These are phyloP conservation scores for Trypanosoma congolense DNA, from an alignment of 208 protist genomes.

Conservation along the genomic window DNA sequence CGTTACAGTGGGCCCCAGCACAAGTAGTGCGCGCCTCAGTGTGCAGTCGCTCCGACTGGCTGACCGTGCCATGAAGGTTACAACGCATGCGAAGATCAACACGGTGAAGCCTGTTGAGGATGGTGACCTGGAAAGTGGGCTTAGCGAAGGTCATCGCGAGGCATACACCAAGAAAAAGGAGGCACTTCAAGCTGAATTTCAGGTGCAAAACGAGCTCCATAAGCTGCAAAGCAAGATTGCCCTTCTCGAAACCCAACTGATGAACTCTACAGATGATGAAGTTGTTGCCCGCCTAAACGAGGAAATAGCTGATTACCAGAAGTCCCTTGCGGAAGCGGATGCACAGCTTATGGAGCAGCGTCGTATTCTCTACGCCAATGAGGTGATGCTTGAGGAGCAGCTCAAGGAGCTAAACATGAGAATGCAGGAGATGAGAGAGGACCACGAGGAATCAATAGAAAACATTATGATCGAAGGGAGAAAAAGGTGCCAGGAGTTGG, in stretches of 20 bases:
- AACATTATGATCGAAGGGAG: slow-evolving; percentile 48
- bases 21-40: slow-evolving; percentile 62
- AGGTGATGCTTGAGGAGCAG: slow-evolving; percentile 58
- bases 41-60: slow-evolving; percentile 85
- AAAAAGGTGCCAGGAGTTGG: slow-evolving; percentile 26
- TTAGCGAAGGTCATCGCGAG: slow-evolving; percentile 44
- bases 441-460: slow-evolving; percentile 72
- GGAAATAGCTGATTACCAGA: slow-evolving; percentile 52
- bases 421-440: slow-evolving; percentile 65
- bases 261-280: slow-evolving; percentile 45
- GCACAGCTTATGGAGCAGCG: slow-evolving; percentile 49
- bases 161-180: slow-evolving; percentile 73
- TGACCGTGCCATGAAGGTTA: slow-evolving; percentile 83
- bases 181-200: slow-evolving; percentile 66
- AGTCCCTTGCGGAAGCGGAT: slow-evolving; percentile 54
- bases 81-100: slow-evolving; percentile 76
- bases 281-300: slow-evolving; percentile 46
- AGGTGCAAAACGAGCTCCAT: slow-evolving; percentile 61
- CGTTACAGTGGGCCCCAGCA: slow-evolving; percentile 69
- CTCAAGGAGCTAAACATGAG: slow-evolving; percentile 57
- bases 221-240: slow-evolving; percentile 54
- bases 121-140: slow-evolving; percentile 30
- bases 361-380: slow-evolving; percentile 65
- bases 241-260: slow-evolving; percentile 57
- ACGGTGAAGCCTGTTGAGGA: slow-evolving; percentile 36